Evolutionary conservation across 2,329 filamentous ascomycete genomes (phyloP).

Genomic region (Neofusicoccum sp.): DNA sequence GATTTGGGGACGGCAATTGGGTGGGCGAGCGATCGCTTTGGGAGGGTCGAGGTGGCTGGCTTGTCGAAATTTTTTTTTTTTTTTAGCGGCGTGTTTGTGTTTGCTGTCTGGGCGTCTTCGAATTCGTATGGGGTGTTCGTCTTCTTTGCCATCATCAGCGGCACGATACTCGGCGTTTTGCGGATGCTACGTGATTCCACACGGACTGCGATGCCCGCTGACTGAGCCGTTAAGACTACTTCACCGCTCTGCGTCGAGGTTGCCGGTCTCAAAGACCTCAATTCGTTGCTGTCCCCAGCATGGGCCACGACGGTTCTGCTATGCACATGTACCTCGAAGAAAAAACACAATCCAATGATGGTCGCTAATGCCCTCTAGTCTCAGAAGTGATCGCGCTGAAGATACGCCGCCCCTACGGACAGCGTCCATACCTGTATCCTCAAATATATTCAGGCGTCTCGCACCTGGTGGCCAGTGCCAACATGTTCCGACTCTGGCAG

Average conservation of each 20-base stretch:
- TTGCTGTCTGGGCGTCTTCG: constrained; percentile 52
- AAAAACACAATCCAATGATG: not conserved
- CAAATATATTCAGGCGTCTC: constrained; percentile 44
- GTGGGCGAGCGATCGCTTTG: constrained; percentile 48
- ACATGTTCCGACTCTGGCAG: constrained; percentile 33
- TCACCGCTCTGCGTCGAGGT: constrained; percentile 46
- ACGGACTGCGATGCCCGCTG: not conserved
- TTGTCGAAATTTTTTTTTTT: constrained; percentile 36
- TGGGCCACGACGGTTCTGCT: constrained; percentile 43
- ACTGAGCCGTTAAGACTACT: constrained; percentile 34
- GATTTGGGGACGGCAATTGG: constrained; percentile 54
- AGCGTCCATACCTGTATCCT: constrained; percentile 39
- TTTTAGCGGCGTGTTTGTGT: constrained; percentile 33
- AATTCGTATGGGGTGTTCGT: constrained; percentile 45
- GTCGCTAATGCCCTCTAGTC: constrained; percentile 26
- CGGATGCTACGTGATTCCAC: constrained; percentile 44
- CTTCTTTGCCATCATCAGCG: constrained; percentile 48
- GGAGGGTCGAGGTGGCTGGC: constrained; percentile 47
- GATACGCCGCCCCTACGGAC: constrained; percentile 33
- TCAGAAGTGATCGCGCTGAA: constrained; percentile 48
- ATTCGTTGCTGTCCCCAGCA: constrained; percentile 42
- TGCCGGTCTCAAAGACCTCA: constrained; percentile 44
- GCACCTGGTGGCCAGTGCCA: constrained; percentile 38
- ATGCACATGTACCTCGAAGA: constrained; percentile 34
- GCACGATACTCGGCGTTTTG: constrained; percentile 51